These are phyloP conservation scores for Handroanthus guayacan DNA, from an alignment of 257 asterid genomes.

Conservation along the genomic window DNA sequence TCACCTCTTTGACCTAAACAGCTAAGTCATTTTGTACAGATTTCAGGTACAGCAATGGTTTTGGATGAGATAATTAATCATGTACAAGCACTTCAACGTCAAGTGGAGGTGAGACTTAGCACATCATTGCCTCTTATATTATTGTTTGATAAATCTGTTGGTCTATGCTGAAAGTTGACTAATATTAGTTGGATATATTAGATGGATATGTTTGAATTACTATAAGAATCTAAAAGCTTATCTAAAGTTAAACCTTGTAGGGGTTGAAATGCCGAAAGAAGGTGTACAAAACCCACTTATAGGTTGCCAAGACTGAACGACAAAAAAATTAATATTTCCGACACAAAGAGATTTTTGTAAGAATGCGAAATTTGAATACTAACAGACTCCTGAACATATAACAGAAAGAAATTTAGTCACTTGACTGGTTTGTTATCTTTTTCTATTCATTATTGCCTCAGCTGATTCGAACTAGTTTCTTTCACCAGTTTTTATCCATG, in stretches of 20 bases:
- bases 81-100: slow-evolving; percentile 91
- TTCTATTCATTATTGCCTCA: slow-evolving; percentile 13
- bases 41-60: slow-evolving; percentile 97
- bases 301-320: neutral
- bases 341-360: neutral
- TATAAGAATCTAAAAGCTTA: neutral
- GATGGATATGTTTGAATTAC: neutral
- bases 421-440: slow-evolving; percentile 1
- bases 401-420: neutral
- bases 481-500: slow-evolving; percentile 82
- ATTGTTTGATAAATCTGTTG: neutral
- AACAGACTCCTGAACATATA: neutral
- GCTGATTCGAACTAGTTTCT: slow-evolving; percentile 35
- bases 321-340: neutral
- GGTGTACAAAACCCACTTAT: neutral
- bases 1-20: slow-evolving; percentile 15
- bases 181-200: neutral
- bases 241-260: neutral
- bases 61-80: slow-evolving; percentile 98
- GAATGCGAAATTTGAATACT: neutral
- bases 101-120: slow-evolving; percentile 81
- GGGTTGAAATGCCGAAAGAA: slow-evolving; percentile 4
- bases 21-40: slow-evolving; percentile 50
- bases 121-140: slow-evolving; percentile 26
- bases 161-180: slow-evolving; percentile 25